phyloP scores from a whole-genome alignment of 495 filamentous ascomycete genomes.

The Penicillium pancosmium region DNA sequence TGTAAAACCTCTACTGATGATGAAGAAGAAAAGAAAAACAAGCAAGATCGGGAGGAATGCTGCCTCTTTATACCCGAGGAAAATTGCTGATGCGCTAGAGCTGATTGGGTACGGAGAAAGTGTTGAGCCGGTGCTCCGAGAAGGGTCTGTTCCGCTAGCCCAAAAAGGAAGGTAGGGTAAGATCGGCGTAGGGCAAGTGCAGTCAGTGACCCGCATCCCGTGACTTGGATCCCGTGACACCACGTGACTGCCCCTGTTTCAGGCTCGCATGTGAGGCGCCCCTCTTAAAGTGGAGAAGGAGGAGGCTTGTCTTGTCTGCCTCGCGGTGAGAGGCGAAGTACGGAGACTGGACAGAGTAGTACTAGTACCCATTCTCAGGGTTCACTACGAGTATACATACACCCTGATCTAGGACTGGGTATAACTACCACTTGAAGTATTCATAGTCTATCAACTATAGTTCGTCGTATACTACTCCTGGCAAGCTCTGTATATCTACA shows the following conservation, averaged over 20 bases:
- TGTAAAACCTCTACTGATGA: conserved; percentile 59
- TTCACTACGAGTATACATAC: too few relatives aligned
- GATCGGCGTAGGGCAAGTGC: conserved; percentile 1
- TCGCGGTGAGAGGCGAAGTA: not conserved
- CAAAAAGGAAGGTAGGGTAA: conserved; percentile 19
- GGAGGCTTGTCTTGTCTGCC: conserved; percentile 6
- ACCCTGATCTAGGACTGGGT: too few relatives aligned
- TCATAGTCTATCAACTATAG: too few relatives aligned
- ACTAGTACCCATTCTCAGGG: too few relatives aligned
- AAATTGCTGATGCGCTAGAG: not conserved
- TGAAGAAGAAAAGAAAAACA: conserved; percentile 44
- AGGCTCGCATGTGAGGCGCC: conserved; percentile 14
- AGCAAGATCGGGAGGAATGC: conserved; percentile 14
- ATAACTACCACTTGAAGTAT: too few relatives aligned
- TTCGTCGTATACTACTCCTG: too few relatives aligned
- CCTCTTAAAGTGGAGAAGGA: not conserved
- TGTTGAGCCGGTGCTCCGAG: conserved; percentile 7
- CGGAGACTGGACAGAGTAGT: not conserved
- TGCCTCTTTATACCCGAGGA: conserved; percentile 27
- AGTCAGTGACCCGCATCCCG: not conserved
- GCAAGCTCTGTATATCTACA: too few relatives aligned
- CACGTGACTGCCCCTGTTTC: conserved; percentile 5
- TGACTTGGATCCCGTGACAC: not conserved
- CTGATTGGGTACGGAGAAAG: not conserved
- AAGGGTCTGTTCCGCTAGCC: not conserved